phyloP scores from a whole-genome alignment of 139 green algal species.

The Auxenochlorella pyrenoidosa region DNA sequence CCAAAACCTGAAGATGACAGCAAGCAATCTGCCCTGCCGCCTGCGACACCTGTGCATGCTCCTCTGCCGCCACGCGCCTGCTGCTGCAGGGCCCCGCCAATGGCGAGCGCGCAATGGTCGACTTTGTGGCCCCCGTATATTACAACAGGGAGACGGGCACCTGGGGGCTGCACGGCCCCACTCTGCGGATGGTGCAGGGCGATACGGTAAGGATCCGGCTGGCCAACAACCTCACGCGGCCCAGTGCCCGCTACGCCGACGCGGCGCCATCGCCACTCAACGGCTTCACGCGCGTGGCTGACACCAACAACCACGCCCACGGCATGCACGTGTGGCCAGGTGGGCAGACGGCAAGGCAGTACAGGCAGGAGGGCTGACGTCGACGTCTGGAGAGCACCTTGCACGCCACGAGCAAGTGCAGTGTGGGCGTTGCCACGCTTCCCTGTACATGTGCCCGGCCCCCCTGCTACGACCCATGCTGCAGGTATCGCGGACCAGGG shows the following conservation, averaged over 20 bases:
- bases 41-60: no score
- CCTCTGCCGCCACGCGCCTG: no score
- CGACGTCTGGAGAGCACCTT: no score
- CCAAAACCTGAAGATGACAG: no score
- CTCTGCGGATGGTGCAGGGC: neutral
- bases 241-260: neutral
- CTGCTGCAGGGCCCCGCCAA: neutral
- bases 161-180: neutral
- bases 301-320: conserved; percentile 1
- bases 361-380: neutral
- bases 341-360: neutral
- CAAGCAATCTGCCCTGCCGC: no score
- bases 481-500: neutral
- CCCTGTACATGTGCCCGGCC: neutral
- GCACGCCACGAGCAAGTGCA: no score
- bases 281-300: neutral
- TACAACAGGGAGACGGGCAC: neutral
- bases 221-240: conserved; percentile 3
- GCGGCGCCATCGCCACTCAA: neutral
- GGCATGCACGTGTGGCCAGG: conserved; percentile 3
- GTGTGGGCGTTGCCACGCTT: no score
- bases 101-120: neutral
- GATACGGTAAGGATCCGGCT: neutral
- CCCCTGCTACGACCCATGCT: neutral
- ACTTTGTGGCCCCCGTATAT: neutral